phyloP scores from a whole-genome alignment of 2,329 filamentous ascomycete genomes.

The Piedraia hortae region DNA sequence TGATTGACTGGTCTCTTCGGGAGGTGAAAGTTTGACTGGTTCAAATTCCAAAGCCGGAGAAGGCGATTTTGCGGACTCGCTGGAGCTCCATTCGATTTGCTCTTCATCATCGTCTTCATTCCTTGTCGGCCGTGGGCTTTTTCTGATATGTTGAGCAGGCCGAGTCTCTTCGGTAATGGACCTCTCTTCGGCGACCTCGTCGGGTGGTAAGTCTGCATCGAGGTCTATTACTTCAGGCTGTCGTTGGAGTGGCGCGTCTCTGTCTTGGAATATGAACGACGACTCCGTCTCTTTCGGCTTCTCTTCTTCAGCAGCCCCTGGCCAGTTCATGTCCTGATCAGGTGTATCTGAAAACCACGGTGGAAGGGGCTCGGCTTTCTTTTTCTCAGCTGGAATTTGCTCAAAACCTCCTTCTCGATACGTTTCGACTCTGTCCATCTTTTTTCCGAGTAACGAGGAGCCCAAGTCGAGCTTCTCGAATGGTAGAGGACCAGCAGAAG shows the following conservation, averaged over 20 bases:
- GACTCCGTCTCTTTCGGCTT: conserved; percentile 28
- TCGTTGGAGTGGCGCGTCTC: conserved; percentile 27
- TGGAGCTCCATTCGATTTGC: neutral
- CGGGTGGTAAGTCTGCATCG: conserved; percentile 15
- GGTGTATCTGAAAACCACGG: conserved; percentile 42
- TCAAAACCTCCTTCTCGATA: conserved; percentile 32
- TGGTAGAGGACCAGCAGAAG: conserved; percentile 55
- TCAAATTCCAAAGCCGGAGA: too few species aligned
- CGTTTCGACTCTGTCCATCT: conserved; percentile 25
- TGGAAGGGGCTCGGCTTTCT: conserved; percentile 33
- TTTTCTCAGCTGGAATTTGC: conserved; percentile 11
- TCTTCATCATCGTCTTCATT: conserved; percentile 3
- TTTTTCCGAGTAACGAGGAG: conserved; percentile 26
- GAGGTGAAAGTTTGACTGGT: too few species aligned
- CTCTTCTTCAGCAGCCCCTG: conserved; percentile 18
- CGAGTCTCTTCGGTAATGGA: neutral
- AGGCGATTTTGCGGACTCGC: neutral
- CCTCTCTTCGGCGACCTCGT: neutral
- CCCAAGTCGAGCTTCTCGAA: conserved; percentile 60
- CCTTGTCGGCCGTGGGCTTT: conserved; percentile 2
- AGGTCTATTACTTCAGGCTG: conserved; percentile 26
- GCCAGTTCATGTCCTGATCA: conserved; percentile 28
- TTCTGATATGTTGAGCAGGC: neutral
- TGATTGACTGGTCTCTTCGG: neutral
- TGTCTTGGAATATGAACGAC: conserved; percentile 30